Evolutionary conservation across 345 rosid genomes (phyloP), one percentile per base, ranked within the genome.

Genomic region (Corchorus capsularis): DNA sequence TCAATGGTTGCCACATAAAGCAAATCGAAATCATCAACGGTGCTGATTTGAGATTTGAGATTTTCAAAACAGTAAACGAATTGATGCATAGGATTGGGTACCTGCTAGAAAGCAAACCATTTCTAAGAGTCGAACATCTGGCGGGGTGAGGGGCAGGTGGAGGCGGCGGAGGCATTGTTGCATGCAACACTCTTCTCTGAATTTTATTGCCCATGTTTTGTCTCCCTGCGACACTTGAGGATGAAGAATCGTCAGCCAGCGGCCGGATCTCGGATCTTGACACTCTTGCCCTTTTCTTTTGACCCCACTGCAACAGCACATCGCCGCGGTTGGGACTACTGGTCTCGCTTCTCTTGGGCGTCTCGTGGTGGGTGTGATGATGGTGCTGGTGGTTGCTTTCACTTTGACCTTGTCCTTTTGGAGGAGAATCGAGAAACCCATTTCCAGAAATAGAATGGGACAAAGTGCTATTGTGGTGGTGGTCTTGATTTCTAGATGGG

Each of bases 231-330:
- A 79, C 81, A 6, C 90, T 85, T 0, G 91, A 82, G n/a, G 93
- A 88, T 6, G 85, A 85, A 0, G 85, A 86, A 32, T 87, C 89
- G 78, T 86, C 91, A 12, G 82, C 75, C 27, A 79, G 43, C 6
- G 87, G 75, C 63, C 90, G 83, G 87, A 82, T 86, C 85, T 86
- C 91, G 7, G 84, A 70, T 72, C 93, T 86, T 0, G 90, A 84
- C 15, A 78, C 81, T 75, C 92, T 86, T 2, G 94, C 82, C 77
- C 94, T 85, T 65, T 90, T 90, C 72, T 89, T 84, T 45, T 90
- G 94, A 3, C 94, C 89, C 94, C 92, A 90, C 79, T 87, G 90
- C 61, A 90, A 70, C n/a, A 90, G 57, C 74, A 86, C 81, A 77
- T 88, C 92, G 8, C 89, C 90, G 39, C 78, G 74, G 78, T 77